Evolutionary conservation across 306 rosid species (phyloP).

Genomic region (Quercus gilva): DNA sequence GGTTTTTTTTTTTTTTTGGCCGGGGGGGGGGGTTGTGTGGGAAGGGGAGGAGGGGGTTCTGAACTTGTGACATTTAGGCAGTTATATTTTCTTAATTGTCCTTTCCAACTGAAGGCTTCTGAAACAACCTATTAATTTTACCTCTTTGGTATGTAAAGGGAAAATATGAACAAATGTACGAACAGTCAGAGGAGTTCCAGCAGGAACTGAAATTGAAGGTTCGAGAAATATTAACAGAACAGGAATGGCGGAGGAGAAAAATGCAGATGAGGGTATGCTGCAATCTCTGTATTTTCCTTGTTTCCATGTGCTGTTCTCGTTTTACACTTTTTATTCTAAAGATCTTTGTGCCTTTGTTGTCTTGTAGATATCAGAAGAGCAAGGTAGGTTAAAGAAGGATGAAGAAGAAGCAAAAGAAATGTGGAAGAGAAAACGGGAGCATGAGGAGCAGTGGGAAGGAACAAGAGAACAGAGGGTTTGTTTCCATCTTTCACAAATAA

Average conservation of each 20-base stretch:
- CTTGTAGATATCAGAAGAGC: conserved; percentile 94
- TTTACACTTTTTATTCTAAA: conserved; percentile 17
- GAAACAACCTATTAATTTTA: conserved; percentile 7
- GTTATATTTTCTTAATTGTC: not conserved
- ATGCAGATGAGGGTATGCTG: conserved; percentile 94
- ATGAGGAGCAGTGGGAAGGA: conserved; percentile 99
- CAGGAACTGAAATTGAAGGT: conserved; percentile 88
- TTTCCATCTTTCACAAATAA: conserved; percentile 19
- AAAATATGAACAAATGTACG: conserved; percentile 84
- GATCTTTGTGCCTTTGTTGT: conserved; percentile 21
- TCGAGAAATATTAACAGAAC: conserved; percentile 89
- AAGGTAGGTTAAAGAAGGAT: conserved; percentile 92
- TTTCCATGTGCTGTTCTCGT: not conserved
- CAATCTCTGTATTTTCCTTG: not conserved
- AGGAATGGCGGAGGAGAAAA: conserved; percentile 99
- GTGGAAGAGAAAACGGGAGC: conserved; percentile 99
- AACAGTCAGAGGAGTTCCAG: conserved; percentile 79
- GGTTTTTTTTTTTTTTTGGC: no score
- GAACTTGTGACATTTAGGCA: not conserved
- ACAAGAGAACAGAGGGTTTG: conserved; percentile 94
- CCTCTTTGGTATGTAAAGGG: conserved; percentile 51
- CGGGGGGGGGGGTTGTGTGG: not conserved
- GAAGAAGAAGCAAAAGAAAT: conserved; percentile 96
- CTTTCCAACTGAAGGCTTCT: conserved; percentile 1
- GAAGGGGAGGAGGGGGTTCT: not conserved